These are phyloP conservation scores for Cryptosporidium xiaoi DNA, from an alignment of 169 alveolate genomes.

Conservation along the genomic window DNA sequence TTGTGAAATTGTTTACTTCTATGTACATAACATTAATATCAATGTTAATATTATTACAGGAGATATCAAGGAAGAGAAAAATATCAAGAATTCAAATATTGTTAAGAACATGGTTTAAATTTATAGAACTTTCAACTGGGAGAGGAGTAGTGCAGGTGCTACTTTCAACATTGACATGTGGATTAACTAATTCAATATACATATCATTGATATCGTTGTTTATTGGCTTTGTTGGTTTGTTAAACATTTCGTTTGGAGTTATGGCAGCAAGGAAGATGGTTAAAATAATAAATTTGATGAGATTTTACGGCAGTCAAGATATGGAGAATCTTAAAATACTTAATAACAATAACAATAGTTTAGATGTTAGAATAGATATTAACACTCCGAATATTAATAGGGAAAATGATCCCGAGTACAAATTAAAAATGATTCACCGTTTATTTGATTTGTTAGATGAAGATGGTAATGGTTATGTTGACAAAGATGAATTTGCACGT, in stretches of 20 bases:
- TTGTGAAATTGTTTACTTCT: constrained; percentile 7
- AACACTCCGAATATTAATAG: not conserved
- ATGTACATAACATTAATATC: constrained; percentile 17
- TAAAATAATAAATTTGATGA: constrained; percentile 43
- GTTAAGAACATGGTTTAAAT: constrained; percentile 27
- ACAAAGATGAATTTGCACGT: constrained; percentile 11
- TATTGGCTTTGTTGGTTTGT: constrained; percentile 31
- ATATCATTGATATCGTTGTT: constrained; percentile 32
- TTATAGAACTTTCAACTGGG: constrained; percentile 46
- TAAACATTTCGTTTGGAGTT: constrained; percentile 48
- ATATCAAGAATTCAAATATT: not conserved
- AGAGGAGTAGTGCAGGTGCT: constrained; percentile 33
- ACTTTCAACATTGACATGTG: constrained; percentile 15
- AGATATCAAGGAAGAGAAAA: constrained; percentile 20
- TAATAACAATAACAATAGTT: not conserved
- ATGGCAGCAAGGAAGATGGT: constrained; percentile 49
- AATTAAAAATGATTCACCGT: constrained; percentile 44
- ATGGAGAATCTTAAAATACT: constrained; percentile 11
- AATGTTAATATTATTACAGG: not conserved
- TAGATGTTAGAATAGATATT: not conserved
- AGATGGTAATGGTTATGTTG: constrained; percentile 56
- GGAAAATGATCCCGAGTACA: constrained; percentile 56
- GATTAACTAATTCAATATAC: constrained; percentile 31
- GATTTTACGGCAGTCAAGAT: constrained; percentile 38
- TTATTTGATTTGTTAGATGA: constrained; percentile 37